Conservation (phyloP, 1,139 yeast species). For the Pichia sorboxylosa region DNA sequence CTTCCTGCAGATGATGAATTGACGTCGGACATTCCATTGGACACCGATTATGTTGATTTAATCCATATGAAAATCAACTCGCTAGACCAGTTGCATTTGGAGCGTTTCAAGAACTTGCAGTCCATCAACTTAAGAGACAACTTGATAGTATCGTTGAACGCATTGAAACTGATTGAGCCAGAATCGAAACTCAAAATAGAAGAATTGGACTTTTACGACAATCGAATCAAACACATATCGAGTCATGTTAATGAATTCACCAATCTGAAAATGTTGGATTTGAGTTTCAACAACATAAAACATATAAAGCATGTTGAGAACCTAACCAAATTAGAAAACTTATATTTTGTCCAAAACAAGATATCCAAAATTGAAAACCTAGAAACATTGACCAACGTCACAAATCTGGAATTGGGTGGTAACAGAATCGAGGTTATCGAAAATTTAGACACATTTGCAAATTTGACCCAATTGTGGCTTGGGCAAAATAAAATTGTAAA, state of each 20-base stretch:
- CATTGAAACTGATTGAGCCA: slow-evolving; percentile 45
- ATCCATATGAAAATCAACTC: slow-evolving; percentile 68
- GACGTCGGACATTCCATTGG: slow-evolving; percentile 48
- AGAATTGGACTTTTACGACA: slow-evolving; percentile 86
- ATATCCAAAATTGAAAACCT: slow-evolving; percentile 64
- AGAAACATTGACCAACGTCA: slow-evolving; percentile 44
- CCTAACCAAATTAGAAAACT: slow-evolving; percentile 47
- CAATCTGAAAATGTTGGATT: slow-evolving; percentile 54
- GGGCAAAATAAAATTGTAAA: slow-evolving; percentile 74
- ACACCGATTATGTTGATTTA: slow-evolving; percentile 59
- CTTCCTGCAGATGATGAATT: slow-evolving; percentile 45
- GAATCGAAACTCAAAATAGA: slow-evolving; percentile 38
- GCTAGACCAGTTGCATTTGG: slow-evolving; percentile 52
- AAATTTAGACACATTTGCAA: slow-evolving; percentile 39
- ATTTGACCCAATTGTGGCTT: slow-evolving; percentile 74
- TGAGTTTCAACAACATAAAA: slow-evolving; percentile 84
- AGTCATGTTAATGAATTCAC: slow-evolving; percentile 49
- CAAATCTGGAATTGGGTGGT: slow-evolving; percentile 83
- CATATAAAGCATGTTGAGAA: slow-evolving; percentile 71
- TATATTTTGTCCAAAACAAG: slow-evolving; percentile 84
- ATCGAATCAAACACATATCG: slow-evolving; percentile 78
- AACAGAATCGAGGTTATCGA: slow-evolving; percentile 63
- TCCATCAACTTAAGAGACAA: slow-evolving; percentile 75
- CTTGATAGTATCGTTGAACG: slow-evolving; percentile 60
- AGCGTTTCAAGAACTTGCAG: slow-evolving; percentile 46